Percentiles rank a stretch among this genome's conserved stretches.
Conservation (phyloP, 1,284 basidiomycete species). For the Dichomitus squalens region DNA sequence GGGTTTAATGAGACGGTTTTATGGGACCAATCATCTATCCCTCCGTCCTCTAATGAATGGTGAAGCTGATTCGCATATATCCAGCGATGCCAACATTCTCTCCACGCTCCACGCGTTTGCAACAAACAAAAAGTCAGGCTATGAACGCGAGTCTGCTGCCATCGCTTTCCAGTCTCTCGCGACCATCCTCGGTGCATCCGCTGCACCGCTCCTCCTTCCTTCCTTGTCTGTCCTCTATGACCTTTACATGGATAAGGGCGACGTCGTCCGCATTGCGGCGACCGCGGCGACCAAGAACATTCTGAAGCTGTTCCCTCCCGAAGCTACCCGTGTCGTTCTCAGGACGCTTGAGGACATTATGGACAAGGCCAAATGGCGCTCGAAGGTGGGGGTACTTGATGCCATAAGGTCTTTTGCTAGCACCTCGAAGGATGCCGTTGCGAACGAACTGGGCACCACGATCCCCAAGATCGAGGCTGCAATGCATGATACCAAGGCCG, state of each 20-base stretch:
- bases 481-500: slow-evolving; percentile 98
- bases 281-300: slow-evolving; percentile 84
- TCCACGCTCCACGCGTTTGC: slow-evolving; percentile 73
- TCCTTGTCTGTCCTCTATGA: slow-evolving; percentile 84
- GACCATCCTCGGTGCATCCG: slow-evolving; percentile 71
- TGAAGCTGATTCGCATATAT: slow-evolving; percentile 8
- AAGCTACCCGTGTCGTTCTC: slow-evolving; percentile 80
- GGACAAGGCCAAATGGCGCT: slow-evolving; percentile 91
- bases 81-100: slow-evolving; percentile 65
- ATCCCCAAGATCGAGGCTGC: slow-evolving; percentile 88
- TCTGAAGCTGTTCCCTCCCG: slow-evolving; percentile 83
- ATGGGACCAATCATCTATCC: neutral
- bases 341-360: slow-evolving; percentile 73
- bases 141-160: slow-evolving; percentile 90
- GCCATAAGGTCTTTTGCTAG: slow-evolving; percentile 77
- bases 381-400: slow-evolving; percentile 94
- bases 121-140: slow-evolving; percentile 88
- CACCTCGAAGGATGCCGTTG: slow-evolving; percentile 80
- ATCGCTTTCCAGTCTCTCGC: slow-evolving; percentile 85
- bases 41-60: no score
- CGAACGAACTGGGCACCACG: slow-evolving; percentile 80
- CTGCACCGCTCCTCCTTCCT: slow-evolving; percentile 82
- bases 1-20: no score
- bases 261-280: slow-evolving; percentile 87
- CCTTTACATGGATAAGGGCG: slow-evolving; percentile 93